Evolutionary conservation across 139 green algal genomes (phyloP).

Genomic region (Chlamydomonas asymmetrica): DNA sequence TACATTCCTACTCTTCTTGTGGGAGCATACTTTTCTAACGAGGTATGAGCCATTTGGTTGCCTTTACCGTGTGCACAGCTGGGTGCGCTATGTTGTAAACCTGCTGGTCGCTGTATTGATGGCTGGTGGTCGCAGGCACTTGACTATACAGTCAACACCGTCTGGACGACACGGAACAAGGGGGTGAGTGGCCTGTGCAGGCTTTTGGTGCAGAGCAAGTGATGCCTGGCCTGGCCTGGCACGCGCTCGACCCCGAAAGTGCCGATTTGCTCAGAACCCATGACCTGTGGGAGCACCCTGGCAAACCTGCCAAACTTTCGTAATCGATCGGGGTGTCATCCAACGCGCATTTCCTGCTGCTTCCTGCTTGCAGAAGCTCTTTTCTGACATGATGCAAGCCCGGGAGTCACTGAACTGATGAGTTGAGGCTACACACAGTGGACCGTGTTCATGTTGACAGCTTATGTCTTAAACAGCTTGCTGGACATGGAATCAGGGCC

Average conservation of each 20-base stretch:
- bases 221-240: too few relatives aligned
- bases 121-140: constrained; percentile 35
- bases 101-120: neutral
- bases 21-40: constrained; percentile 52
- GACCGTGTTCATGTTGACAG: too few relatives aligned
- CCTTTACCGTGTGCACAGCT: neutral
- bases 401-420: too few relatives aligned
- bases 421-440: too few relatives aligned
- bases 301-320: too few relatives aligned
- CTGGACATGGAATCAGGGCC: too few relatives aligned
- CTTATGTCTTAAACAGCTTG: too few relatives aligned
- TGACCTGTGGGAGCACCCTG: too few relatives aligned
- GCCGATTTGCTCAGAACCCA: neutral
- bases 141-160: constrained; percentile 26
- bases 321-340: neutral
- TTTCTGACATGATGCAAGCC: constrained; percentile 21
- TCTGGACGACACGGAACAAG: constrained; percentile 44
- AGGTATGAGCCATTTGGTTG: constrained; percentile 22
- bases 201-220: too few relatives aligned
- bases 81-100: neutral
- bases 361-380: constrained; percentile 8
- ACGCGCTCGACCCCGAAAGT: too few relatives aligned
- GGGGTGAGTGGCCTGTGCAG: constrained; percentile 26
- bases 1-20: constrained; percentile 54
- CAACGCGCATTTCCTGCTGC: neutral